A percentile compares a stretch with the other conserved stretches of the same genome.
phyloP scores from a whole-genome alignment of 2,329 filamentous ascomycete species.

The Lachnellula hyalina region DNA sequence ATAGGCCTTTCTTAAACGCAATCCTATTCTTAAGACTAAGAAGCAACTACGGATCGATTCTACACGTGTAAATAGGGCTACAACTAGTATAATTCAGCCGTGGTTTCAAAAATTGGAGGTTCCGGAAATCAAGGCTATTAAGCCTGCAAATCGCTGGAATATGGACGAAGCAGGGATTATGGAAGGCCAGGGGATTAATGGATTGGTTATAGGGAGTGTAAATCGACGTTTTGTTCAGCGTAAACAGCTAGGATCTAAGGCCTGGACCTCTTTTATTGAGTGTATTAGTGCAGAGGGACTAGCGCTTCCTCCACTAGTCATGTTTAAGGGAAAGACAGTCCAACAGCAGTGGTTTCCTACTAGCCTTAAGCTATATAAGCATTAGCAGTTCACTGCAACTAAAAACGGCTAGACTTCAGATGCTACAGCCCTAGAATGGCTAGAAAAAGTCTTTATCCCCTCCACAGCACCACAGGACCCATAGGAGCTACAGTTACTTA shows the following conservation, averaged over 20 bases:
- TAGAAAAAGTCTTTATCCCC: constrained; percentile 4
- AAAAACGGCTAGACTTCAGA: constrained; percentile 8
- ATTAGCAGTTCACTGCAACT: constrained; percentile 3
- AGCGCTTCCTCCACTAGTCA: background rate
- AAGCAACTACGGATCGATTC: background rate
- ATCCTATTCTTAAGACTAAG: background rate
- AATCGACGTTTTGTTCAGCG: constrained; percentile 1
- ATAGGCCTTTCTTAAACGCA: too few relatives aligned
- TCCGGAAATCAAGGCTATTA: background rate
- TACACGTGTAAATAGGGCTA: background rate
- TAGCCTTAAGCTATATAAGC: too few relatives aligned
- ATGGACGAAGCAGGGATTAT: constrained; percentile 6
- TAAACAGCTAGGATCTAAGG: constrained; percentile 3
- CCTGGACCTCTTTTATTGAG: constrained; percentile 4
- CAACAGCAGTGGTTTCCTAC: background rate
- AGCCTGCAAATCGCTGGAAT: background rate
- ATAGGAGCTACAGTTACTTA: background rate
- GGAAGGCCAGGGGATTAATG: background rate
- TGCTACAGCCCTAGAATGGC: constrained; percentile 6
- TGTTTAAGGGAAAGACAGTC: constrained; percentile 1
- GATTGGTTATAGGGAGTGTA: background rate
- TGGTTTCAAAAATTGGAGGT: constrained; percentile 1
- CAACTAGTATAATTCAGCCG: background rate
- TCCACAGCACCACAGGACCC: background rate
- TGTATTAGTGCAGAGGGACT: background rate